Conservation (phyloP, 169 alveolate genomes). For the Plasmodium gonderi region DNA sequence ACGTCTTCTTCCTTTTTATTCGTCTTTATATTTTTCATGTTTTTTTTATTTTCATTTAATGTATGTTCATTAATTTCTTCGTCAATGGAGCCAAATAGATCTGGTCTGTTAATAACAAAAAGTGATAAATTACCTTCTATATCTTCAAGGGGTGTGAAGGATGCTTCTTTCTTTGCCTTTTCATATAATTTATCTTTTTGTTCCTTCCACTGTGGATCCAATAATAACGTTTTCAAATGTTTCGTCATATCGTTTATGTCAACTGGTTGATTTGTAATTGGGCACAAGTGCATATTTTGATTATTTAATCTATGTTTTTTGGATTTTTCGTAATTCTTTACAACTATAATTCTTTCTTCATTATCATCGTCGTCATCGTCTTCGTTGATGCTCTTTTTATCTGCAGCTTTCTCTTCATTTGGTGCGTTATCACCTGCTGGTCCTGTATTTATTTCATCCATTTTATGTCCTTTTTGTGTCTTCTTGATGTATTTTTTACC, state of each 20-base stretch:
- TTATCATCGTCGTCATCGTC: constrained; percentile 77
- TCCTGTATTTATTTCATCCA: constrained; percentile 40
- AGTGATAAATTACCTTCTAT: constrained; percentile 90
- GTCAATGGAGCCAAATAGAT: constrained; percentile 92
- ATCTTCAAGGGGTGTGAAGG: constrained; percentile 89
- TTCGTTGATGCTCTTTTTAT: background rate
- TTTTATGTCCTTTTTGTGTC: constrained; percentile 3
- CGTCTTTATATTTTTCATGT: constrained; percentile 10
- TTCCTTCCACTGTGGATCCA: constrained; percentile 97
- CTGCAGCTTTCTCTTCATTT: constrained; percentile 8
- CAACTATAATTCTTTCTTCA: constrained; percentile 88
- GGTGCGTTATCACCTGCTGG: constrained; percentile 67
- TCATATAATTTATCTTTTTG: constrained; percentile 90
- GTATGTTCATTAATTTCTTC: constrained; percentile 84
- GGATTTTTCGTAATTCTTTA: constrained; percentile 85
- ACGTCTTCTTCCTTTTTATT: constrained; percentile 46
- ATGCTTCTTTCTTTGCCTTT: constrained; percentile 90
- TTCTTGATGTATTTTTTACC: constrained; percentile 14
- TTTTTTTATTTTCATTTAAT: constrained; percentile 56
- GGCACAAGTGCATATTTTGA: constrained; percentile 92
- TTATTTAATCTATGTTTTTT: constrained; percentile 79
- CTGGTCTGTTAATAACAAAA: constrained; percentile 92
- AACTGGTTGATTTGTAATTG: constrained; percentile 94
- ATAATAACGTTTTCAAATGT: constrained; percentile 93
- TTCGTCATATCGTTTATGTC: constrained; percentile 93